Conservation (phyloP, 2,329 filamentous ascomycete species). For the Xylaria sp. region DNA sequence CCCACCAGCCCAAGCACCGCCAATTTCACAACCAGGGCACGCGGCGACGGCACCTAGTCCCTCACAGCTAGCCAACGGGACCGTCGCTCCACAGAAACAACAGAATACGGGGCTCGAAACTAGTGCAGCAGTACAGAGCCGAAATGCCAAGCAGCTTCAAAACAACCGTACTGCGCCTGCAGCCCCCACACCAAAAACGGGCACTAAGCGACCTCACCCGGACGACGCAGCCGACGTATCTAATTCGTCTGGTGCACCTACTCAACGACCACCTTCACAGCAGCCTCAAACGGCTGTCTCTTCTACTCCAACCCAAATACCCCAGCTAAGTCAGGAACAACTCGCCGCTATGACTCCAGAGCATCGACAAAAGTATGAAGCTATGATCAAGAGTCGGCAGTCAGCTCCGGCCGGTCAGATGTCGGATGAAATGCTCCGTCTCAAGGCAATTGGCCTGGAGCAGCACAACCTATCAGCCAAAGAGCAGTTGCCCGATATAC, state of each 20-base stretch:
- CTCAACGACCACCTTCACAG: conserved; percentile 41
- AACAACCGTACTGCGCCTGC: conserved; percentile 47
- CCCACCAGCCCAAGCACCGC: conserved; percentile 25
- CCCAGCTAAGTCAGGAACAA: conserved; percentile 45
- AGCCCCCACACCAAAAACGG: conserved; percentile 48
- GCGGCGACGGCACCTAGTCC: conserved; percentile 22
- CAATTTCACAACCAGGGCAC: conserved; percentile 28
- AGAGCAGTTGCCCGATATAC: conserved; percentile 52
- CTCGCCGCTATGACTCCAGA: conserved; percentile 52
- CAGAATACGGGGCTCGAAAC: conserved; percentile 30
- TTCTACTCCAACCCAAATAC: conserved; percentile 29
- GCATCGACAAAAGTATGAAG: conserved; percentile 53
- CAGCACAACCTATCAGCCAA: conserved; percentile 44
- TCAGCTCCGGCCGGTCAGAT: neutral
- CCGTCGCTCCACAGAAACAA: conserved; percentile 31
- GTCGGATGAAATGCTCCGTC: conserved; percentile 46
- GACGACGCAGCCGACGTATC: conserved; percentile 49
- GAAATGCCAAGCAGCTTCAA: conserved; percentile 40
- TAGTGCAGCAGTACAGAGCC: conserved; percentile 31
- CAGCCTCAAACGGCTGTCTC: conserved; percentile 31
- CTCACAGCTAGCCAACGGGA: conserved; percentile 31
- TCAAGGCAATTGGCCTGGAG: conserved; percentile 42
- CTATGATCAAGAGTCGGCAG: conserved; percentile 40
- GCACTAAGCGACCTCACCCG: conserved; percentile 55
- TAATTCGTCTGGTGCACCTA: conserved; percentile 29